A percentile compares a stretch with the other conserved stretches of the same genome.
phyloP scores from a whole-genome alignment of 2,329 filamentous ascomycete species.

The Cladosporium cucumerinum region DNA sequence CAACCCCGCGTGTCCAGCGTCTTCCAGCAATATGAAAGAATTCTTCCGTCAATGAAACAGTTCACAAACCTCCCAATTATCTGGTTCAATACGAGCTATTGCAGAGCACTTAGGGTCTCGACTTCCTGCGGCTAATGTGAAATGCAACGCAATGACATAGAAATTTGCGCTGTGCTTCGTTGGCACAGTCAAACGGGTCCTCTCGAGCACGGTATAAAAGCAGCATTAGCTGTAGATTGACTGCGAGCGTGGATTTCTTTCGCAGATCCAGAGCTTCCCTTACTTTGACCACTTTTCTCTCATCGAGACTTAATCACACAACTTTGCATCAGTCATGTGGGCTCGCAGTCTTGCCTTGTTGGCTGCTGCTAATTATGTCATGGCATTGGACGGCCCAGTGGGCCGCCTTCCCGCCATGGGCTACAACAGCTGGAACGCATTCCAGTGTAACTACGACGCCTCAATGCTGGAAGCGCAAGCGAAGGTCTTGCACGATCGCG shows the following conservation, averaged over 20 bases:
- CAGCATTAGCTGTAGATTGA: not conserved
- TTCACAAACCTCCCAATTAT: not conserved
- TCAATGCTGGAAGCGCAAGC: conserved; percentile 17
- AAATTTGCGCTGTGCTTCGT: not conserved
- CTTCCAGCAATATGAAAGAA: not conserved
- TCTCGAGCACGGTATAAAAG: not conserved
- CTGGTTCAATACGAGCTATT: not conserved
- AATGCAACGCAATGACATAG: not conserved
- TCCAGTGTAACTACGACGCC: conserved; percentile 19
- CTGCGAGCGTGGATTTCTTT: not conserved
- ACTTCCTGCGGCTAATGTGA: not conserved
- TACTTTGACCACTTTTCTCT: not conserved
- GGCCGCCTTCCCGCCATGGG: conserved; percentile 21
- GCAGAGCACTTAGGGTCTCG: not conserved
- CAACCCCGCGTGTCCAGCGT: conserved; percentile 3
- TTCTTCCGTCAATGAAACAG: conserved; percentile 5
- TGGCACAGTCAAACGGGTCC: not conserved
- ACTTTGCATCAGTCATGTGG: not conserved
- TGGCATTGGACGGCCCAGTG: conserved; percentile 8
- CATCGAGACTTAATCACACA: not conserved
- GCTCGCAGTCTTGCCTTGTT: not conserved
- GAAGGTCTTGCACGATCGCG: conserved; percentile 14
- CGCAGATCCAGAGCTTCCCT: not conserved
- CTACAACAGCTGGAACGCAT: conserved; percentile 24
- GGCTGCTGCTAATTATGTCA: not conserved